Evolutionary conservation across 1,139 yeast species (phyloP).

Genomic region (Geotrichum klebahnii): DNA sequence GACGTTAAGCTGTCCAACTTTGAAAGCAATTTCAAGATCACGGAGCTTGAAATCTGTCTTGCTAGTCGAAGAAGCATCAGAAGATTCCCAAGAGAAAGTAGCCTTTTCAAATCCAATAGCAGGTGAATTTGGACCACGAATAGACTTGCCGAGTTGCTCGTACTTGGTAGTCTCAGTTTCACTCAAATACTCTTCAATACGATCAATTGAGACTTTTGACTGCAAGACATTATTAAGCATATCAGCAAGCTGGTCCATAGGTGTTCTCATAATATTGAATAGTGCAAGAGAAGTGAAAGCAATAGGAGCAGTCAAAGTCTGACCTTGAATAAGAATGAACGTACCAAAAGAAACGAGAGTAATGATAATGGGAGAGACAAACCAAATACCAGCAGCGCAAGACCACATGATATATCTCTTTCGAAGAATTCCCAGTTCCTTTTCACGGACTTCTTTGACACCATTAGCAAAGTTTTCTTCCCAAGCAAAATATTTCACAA

Average conservation of each 20-base stretch:
- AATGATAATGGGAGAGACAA: slow-evolving; percentile 73
- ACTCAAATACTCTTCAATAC: slow-evolving; percentile 72
- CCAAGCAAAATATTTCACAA: slow-evolving; percentile 95
- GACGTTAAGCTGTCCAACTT: slow-evolving; percentile 71
- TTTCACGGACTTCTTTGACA: slow-evolving; percentile 65
- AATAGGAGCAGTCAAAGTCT: slow-evolving; percentile 78
- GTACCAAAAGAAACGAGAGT: slow-evolving; percentile 76
- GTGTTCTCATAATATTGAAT: slow-evolving; percentile 76
- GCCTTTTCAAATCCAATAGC: slow-evolving; percentile 79
- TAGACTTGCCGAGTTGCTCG: slow-evolving; percentile 56
- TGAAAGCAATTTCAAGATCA: slow-evolving; percentile 65
- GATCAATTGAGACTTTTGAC: slow-evolving; percentile 82
- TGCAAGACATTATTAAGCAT: slow-evolving; percentile 82
- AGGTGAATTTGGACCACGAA: slow-evolving; percentile 58
- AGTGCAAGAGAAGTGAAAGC: slow-evolving; percentile 89
- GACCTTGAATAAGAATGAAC: slow-evolving; percentile 66
- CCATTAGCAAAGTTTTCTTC: slow-evolving; percentile 76
- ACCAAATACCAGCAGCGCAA: slow-evolving; percentile 64
- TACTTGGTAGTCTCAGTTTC: slow-evolving; percentile 82
- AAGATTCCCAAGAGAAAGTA: slow-evolving; percentile 70
- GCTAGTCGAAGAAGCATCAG: slow-evolving; percentile 26
- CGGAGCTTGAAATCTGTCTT: slow-evolving; percentile 64
- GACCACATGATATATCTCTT: slow-evolving; percentile 67
- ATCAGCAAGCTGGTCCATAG: slow-evolving; percentile 83
- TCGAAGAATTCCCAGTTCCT: slow-evolving; percentile 60